phyloP scores from a whole-genome alignment of 306 rosid genomes.

The Spatholobus suberectus region DNA sequence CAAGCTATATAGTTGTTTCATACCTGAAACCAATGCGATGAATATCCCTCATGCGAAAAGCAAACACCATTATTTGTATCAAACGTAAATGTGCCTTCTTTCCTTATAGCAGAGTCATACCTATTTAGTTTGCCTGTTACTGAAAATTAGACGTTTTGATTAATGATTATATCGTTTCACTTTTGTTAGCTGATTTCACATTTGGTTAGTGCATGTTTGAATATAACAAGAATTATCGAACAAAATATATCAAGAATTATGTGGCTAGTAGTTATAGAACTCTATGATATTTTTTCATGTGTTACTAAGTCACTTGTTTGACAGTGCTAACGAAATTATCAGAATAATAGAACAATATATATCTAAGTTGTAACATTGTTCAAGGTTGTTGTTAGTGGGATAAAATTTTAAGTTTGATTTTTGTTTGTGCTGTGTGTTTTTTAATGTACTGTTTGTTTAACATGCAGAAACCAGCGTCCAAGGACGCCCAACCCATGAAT shows the following conservation, averaged over 20 bases:
- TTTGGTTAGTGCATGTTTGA: neutral
- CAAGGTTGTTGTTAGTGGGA: neutral
- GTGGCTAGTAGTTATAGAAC: neutral
- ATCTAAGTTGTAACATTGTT: neutral
- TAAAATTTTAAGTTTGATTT: neutral
- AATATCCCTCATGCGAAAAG: neutral
- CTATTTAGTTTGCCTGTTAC: neutral
- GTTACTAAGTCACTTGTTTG: neutral
- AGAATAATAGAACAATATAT: neutral
- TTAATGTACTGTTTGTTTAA: neutral
- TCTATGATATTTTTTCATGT: too few relatives aligned
- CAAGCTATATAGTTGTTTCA: neutral
- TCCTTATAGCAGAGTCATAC: neutral
- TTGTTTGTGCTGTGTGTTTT: neutral
- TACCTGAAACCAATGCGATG: neutral
- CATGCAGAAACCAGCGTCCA: conserved; percentile 20
- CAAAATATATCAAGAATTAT: too few relatives aligned
- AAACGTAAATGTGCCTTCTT: too few relatives aligned
- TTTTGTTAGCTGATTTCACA: neutral
- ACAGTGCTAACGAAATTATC: neutral
- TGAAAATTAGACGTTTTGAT: neutral
- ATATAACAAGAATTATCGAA: too few relatives aligned
- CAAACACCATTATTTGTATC: too few relatives aligned
- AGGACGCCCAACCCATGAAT: conserved; percentile 37
- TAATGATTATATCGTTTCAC: neutral